phyloP scores from a whole-genome alignment of 2,329 filamentous ascomycete species.

The Fusarium irregulare region DNA sequence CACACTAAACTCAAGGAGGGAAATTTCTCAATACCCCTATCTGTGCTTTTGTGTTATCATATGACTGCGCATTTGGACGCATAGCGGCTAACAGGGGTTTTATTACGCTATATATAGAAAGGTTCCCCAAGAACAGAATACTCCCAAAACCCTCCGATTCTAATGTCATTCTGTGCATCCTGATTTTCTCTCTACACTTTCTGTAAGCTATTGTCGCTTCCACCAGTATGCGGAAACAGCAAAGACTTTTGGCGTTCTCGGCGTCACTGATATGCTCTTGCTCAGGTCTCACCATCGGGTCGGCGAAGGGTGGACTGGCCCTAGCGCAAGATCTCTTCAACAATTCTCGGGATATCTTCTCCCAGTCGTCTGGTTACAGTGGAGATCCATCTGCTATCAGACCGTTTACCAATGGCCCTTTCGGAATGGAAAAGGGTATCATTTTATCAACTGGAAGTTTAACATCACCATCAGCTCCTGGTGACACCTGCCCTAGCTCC shows the following conservation, averaged over 20 bases:
- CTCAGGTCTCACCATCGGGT: neutral
- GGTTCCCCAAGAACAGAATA: neutral
- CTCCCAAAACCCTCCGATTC: fast-evolving
- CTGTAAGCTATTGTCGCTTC: fast-evolving
- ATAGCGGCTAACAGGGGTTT: too few species aligned
- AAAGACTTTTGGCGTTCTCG: neutral
- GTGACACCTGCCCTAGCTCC: neutral
- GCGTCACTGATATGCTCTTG: neutral
- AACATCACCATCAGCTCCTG: neutral
- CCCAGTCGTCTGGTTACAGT: neutral
- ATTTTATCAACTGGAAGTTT: neutral
- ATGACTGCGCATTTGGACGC: too few species aligned
- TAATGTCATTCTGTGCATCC: fast-evolving
- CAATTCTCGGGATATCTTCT: neutral
- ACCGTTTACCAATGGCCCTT: neutral
- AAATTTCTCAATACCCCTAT: too few species aligned
- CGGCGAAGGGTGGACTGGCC: neutral
- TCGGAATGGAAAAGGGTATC: neutral
- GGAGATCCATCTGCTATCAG: neutral
- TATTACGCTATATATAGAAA: too few species aligned
- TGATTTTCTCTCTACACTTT: fast-evolving
- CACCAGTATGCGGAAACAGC: neutral
- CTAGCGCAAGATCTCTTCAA: neutral
- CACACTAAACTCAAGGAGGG: too few species aligned
- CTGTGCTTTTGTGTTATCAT: too few species aligned